Evolutionary conservation across 108 stramenopile species (phyloP), one percentile per base, ranked within the genome.

Genomic region (Hondaea fermentalgiana): DNA sequence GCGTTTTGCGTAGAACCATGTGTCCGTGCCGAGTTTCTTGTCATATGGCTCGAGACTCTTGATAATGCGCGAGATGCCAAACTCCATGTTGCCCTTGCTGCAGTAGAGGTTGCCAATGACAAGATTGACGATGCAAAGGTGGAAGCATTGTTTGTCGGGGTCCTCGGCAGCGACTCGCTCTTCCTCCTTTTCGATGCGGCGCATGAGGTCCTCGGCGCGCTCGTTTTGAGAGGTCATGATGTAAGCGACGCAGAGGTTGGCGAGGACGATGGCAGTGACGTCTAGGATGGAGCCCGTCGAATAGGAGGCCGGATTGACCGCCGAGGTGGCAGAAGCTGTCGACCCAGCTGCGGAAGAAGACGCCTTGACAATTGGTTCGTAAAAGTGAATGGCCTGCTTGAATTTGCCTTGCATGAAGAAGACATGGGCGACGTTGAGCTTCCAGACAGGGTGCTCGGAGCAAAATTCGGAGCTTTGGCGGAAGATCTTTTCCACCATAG

Each of bases 71-170:
- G 92, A 93, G 55, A 96, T 96, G n/a, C 97, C 97, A 72, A 97
- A 97, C 72, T 95, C 96, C 58, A 93, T 96, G 88, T 97, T 97
- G 10, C 95, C 94, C 87, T 95, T 97, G 53, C 95, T 95, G 88
- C 96, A 97, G 90, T 97, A 97, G 60, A 97, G 92, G 47, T 95
- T 96, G 5, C 96, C 97, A 49, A 97, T 96, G 60, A 96, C 96
- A 5, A 97, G 91, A 89, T 97, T 97, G 72, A 97, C 95, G 55
- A 96, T 96, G 91, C 96, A 97, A 8, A 95, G 92, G 83, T 97
- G 97, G 72, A 94, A 92, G 87, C 91, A 91, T 60, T 91, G 90
- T 87, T 91, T 89, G 42, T 95, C 92, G 0, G 93, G 93, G 47
- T 94, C 93, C 47, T 90, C 71, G 87, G 87, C 91, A 10, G 92